Evolutionary conservation across 2,329 filamentous ascomycete genomes (phyloP), one percentile per base, ranked within the genome.

Genomic region (Fusarium foetens): DNA sequence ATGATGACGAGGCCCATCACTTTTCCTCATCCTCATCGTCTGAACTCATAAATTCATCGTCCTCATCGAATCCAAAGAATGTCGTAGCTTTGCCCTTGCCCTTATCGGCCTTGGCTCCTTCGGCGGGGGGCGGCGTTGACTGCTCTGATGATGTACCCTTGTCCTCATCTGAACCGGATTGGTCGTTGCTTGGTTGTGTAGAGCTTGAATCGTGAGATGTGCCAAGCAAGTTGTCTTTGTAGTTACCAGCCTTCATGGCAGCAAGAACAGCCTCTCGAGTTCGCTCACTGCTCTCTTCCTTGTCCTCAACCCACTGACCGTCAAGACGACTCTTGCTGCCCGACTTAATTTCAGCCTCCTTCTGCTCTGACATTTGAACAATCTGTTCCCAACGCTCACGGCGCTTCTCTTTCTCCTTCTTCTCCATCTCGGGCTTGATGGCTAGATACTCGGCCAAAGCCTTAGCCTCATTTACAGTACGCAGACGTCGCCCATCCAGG

Each of bases 401-500:
- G 52, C 94, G 89, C 82, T 93, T 92, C 79, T 98, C 95, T 78
- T 94, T 95, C 80, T 98, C 94, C 79, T 94, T 94, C 82, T 92
- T 91, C 71, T 98, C 96, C 95, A 99, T 98, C 68, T 98, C 95
- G 0, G 97, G 96, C 80, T 98, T 98, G 74, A 97, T 93, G 5
- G 95, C 94, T 4, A 98, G 88, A 78, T 98, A 98, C 80, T 98
- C 95, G 0, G 97, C 96, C 25, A 99, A 86, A 3, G 94, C 93
- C 82, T 99, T 99, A 38, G 96, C 96, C 80, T 99, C 96, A 41
- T 93, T 95, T 33, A 98, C 94, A 5, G 96, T 98, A 55, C 97
- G 91, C 61, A 99, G 82, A 63, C 96, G 89, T 27, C 96, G 91
- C 0, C 96, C 96, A 77, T 98, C 96, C 4, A 99, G 87, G 74